Base-by-base conservation (phyloP, 257 asterid species). In the Marsdenia floribunda region DNA sequence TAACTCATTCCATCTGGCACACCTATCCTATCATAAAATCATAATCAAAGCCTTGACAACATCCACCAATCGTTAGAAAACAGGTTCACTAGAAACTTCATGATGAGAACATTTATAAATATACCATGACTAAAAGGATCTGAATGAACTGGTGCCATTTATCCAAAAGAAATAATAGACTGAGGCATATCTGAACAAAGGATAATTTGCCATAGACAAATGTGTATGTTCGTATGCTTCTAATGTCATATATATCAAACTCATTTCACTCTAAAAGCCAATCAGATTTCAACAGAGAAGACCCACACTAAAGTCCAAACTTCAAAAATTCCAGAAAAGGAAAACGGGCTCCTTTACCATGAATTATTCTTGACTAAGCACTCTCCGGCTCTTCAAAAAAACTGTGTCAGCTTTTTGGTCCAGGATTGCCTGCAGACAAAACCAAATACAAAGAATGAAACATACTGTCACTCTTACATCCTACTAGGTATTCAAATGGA, bases 341-440 rank as follows among this genome's bases (percentile, higher is more conserved):
- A 74, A 8, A 64, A 74, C 2, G 6, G 52, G 15, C 4, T 49
- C 58, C 33, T 37, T 47, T 46, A 63, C 60, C 59, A 7, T 18
- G n/a, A 54, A 16, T 46, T 46, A 50, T 53, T 70, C 52, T 18
- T 66, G 16, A 37, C 9, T 6, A 15, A 64, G 47, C 24, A 12
- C 24, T 33, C 46, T 29, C 47, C 21, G 35, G 49, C 15, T 6
- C 26, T 35, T 33, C 24, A 2, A 10, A 7, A 37, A 64, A 61
- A 13, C 26, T 64, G 14, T 6, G 3, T 66, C 71, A 66, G 52
- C 71, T 66, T 38, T 38, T 66, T 38, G 71, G 29, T 66, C 52
- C 71, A 38, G 52, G 52, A 21, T 66, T 19, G 37, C 71, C 71
- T 70, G 64, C 74, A 71, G n/a, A 9, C 6, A 29, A 52, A 70